These are phyloP conservation scores for Clitopilus hobsonii DNA, from an alignment of 768 basidiomycete species.

Conservation along the genomic window DNA sequence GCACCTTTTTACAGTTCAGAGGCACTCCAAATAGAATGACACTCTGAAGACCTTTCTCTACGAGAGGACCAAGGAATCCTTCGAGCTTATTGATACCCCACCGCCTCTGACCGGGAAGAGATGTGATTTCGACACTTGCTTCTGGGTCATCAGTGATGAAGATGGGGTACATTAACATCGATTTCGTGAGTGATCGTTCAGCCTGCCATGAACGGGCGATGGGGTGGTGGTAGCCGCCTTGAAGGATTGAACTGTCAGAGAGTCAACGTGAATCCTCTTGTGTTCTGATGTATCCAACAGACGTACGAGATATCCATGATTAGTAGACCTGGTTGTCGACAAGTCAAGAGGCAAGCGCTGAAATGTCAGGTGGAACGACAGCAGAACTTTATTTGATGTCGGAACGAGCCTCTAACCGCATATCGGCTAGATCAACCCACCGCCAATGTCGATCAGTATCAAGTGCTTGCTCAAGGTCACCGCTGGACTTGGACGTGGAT, in stretches of 20 bases:
- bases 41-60: conserved; percentile 84
- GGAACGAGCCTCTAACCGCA: no score
- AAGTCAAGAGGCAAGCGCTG: background rate
- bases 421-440: background rate
- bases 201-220: conserved; percentile 86
- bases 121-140: conserved; percentile 70
- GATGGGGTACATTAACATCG: conserved; percentile 99
- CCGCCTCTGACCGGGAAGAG: conserved; percentile 81
- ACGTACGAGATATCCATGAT: conserved; percentile 44
- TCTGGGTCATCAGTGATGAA: conserved; percentile 95
- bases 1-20: conserved; percentile 70
- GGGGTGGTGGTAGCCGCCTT: conserved; percentile 94
- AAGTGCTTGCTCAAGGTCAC: background rate
- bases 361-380: background rate
- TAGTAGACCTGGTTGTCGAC: background rate
- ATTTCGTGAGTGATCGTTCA: conserved; percentile 72
- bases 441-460: background rate
- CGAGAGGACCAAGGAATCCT: conserved; percentile 79
- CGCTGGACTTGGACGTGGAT: background rate
- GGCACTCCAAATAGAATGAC: conserved; percentile 97
- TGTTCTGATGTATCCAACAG: background rate
- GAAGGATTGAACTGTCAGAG: conserved; percentile 68
- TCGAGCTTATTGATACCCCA: conserved; percentile 97
- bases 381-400: background rate
- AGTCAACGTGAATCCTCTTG: background rate